Conservation (phyloP, 176 grass and related monocot species). For the bread wheat (Triticum aestivum) region DNA sequence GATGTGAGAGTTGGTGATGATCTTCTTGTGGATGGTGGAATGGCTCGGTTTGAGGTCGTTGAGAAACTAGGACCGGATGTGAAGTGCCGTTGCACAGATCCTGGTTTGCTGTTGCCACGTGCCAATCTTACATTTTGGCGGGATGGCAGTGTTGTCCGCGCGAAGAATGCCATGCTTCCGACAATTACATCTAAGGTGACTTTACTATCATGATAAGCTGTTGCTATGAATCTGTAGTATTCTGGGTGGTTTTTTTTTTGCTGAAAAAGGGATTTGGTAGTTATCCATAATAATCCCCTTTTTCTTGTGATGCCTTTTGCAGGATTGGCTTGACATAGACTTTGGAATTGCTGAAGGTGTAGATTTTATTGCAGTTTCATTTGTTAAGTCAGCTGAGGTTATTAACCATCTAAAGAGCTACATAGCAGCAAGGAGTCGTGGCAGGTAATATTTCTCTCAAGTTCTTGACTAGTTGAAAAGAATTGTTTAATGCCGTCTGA, state of each 20-base stretch:
- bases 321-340: slow-evolving; percentile 99
- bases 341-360: slow-evolving; percentile 95
- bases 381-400: slow-evolving; percentile 98
- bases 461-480: slow-evolving; percentile 4
- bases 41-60: slow-evolving; percentile 95
- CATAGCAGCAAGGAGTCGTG: slow-evolving; percentile 76
- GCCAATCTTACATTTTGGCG: slow-evolving; percentile 97
- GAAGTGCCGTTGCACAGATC: slow-evolving; percentile 89
- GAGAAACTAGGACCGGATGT: slow-evolving; percentile 94
- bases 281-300: slow-evolving; percentile 3
- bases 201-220: slow-evolving; percentile 7
- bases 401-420: slow-evolving; percentile 97
- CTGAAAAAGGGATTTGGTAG: slow-evolving; percentile 3
- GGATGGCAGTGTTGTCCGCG: slow-evolving; percentile 77
- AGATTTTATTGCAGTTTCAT: slow-evolving; percentile 97
- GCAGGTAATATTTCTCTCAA: slow-evolving; percentile 45
- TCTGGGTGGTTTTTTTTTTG: neutral
- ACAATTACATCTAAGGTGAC: slow-evolving; percentile 99
- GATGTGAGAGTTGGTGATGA: slow-evolving; percentile 95
- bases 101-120: slow-evolving; percentile 85
- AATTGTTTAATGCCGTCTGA: neutral
- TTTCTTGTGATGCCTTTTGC: slow-evolving; percentile 36
- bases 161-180: slow-evolving; percentile 96
- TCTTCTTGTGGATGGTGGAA: slow-evolving; percentile 95
- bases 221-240: neutral